Percentiles rank a stretch among this genome's conserved stretches.
These are phyloP conservation scores for Basidiobolus heterosporus DNA, from an alignment of 371 early-diverging fungal genomes.

Conservation along the genomic window DNA sequence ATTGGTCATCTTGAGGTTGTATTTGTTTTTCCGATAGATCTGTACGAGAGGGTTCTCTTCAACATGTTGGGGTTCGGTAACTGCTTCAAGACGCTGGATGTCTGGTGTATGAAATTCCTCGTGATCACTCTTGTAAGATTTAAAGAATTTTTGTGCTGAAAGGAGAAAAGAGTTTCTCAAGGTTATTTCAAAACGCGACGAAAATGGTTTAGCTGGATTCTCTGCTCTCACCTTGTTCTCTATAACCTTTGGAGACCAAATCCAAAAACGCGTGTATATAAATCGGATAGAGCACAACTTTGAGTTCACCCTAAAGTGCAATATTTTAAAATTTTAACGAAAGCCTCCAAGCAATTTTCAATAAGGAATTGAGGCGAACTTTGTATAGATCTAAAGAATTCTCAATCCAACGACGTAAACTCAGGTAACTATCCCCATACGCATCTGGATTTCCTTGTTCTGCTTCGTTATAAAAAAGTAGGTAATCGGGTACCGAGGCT, in stretches of 20 bases:
- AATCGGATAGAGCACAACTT: background rate
- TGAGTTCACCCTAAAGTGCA: background rate
- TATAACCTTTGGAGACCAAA: background rate
- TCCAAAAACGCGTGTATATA: background rate
- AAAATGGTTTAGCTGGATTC: background rate
- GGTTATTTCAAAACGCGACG: slow-evolving; percentile 52
- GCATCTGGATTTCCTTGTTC: slow-evolving; percentile 64
- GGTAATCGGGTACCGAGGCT: slow-evolving; percentile 33
- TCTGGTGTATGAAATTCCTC: slow-evolving; percentile 37
- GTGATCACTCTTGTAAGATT: slow-evolving; percentile 58
- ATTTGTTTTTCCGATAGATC: slow-evolving; percentile 73
- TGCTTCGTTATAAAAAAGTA: slow-evolving; percentile 46
- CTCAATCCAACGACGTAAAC: slow-evolving; percentile 82
- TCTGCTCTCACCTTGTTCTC: background rate
- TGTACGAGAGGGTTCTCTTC: slow-evolving; percentile 66
- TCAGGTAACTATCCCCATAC: slow-evolving; percentile 55
- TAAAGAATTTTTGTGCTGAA: slow-evolving; percentile 70
- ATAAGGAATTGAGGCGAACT: too few relatives aligned
- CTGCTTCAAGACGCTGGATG: slow-evolving; percentile 35
- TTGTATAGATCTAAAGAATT: slow-evolving; percentile 86
- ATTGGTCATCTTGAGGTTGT: slow-evolving; percentile 70
- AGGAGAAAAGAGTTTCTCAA: slow-evolving; percentile 71
- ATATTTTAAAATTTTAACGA: too few relatives aligned
- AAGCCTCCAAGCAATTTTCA: too few relatives aligned
- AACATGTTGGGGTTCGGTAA: slow-evolving; percentile 58